Percentiles rank a stretch among this genome's conserved stretches.
Evolutionary conservation across 2,329 filamentous ascomycete species (phyloP).

Genomic region (Botrytis cinerea): DNA sequence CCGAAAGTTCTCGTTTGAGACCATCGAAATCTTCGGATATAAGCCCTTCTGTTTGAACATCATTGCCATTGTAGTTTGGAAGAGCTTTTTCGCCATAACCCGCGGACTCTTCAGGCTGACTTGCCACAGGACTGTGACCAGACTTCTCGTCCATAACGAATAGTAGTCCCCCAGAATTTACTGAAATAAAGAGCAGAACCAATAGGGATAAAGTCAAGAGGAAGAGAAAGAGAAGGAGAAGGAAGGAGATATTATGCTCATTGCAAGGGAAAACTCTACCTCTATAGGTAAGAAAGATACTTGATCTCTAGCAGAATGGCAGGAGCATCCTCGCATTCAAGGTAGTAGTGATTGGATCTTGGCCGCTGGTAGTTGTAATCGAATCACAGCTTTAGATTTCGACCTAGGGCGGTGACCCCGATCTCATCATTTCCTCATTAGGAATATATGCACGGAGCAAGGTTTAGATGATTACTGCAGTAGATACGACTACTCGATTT

Average conservation of each 20-base stretch:
- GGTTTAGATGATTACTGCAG: neutral
- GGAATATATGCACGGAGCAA: neutral
- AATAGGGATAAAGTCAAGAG: neutral
- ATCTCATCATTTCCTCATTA: slow-evolving; percentile 8
- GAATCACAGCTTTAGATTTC: slow-evolving; percentile 1
- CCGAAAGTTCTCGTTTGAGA: slow-evolving; percentile 44
- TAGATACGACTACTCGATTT: neutral
- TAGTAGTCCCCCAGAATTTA: neutral
- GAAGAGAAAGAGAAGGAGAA: neutral
- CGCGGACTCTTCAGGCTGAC: slow-evolving; percentile 16
- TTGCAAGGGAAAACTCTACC: neutral
- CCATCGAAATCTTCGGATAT: slow-evolving; percentile 32
- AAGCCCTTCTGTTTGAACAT: slow-evolving; percentile 17
- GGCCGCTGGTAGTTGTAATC: neutral
- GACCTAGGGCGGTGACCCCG: neutral
- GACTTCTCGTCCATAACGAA: slow-evolving; percentile 27
- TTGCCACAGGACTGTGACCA: slow-evolving; percentile 14
- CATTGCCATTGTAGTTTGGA: neutral
- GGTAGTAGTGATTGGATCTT: neutral
- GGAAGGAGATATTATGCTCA: neutral
- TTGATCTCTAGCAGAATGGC: neutral
- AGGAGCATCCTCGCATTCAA: neutral
- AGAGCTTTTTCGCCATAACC: slow-evolving; percentile 24
- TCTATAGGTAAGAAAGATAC: neutral
- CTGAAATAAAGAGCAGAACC: neutral